Evolutionary conservation across 208 protist genomes (phyloP).

Genomic region (Leptomonas pyrrhocoris): DNA sequence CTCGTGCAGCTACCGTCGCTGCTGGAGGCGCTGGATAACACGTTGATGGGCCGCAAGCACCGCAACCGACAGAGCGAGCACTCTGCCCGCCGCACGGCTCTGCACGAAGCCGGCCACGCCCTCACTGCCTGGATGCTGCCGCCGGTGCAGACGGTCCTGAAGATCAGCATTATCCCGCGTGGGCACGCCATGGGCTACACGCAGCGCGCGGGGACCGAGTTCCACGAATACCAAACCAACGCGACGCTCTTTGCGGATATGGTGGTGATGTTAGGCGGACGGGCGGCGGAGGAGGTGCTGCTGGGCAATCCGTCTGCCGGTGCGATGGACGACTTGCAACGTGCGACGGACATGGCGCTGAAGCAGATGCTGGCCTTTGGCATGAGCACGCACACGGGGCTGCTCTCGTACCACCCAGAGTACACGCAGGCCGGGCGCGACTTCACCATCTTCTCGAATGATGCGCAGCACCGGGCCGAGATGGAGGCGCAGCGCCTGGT

Average conservation of each 20-base stretch:
- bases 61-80: conserved; percentile 72
- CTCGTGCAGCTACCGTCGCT: conserved; percentile 69
- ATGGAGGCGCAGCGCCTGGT: conserved; percentile 73
- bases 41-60: conserved; percentile 81
- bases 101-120: conserved; percentile 80
- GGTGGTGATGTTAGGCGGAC: conserved; percentile 86
- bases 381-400: conserved; percentile 75
- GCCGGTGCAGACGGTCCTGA: conserved; percentile 70
- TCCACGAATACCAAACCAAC: conserved; percentile 90
- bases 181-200: conserved; percentile 88
- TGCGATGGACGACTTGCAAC: conserved; percentile 90
- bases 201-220: conserved; percentile 84
- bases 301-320: conserved; percentile 88
- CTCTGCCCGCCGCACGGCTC: conserved; percentile 67
- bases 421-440: conserved; percentile 79
- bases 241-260: conserved; percentile 87
- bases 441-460: conserved; percentile 85
- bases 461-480: conserved; percentile 77
- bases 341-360: conserved; percentile 81
- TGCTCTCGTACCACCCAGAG: conserved; percentile 85
- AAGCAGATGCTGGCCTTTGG: conserved; percentile 88
- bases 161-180: conserved; percentile 85
- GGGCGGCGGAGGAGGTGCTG: conserved; percentile 87
- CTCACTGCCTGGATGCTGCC: conserved; percentile 83
- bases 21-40: conserved; percentile 86